Evolutionary conservation across 345 rosid genomes (phyloP).

Genomic region (Carallia pectinifolia): DNA sequence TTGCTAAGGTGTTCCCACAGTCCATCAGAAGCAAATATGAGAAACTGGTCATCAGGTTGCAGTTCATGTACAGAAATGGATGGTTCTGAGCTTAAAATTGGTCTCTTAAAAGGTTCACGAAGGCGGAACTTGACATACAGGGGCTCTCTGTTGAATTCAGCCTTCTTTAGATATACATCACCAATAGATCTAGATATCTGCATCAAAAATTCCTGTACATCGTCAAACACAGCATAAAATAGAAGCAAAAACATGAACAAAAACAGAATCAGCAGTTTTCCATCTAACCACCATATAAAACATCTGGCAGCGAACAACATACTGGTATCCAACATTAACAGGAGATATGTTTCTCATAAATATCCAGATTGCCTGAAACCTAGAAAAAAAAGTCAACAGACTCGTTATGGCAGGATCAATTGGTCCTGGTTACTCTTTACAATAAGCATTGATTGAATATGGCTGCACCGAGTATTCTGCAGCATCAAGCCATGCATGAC

Average conservation of each 20-base stretch:
- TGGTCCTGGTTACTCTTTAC: not conserved
- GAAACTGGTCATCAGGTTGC: conserved; percentile 28
- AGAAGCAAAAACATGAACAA: no score
- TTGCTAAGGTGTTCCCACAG: conserved; percentile 39
- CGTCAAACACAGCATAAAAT: not conserved
- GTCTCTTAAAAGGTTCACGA: conserved; percentile 32
- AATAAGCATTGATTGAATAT: not conserved
- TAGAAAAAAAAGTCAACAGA: no score
- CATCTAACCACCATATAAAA: no score
- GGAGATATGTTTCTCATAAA: no score
- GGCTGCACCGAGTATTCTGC: not conserved
- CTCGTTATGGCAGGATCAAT: not conserved
- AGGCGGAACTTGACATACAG: conserved; percentile 30
- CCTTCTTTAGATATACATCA: conserved; percentile 34
- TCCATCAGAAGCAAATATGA: conserved; percentile 35
- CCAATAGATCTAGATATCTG: conserved; percentile 40
- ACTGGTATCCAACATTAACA: no score
- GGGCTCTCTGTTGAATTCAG: conserved; percentile 35
- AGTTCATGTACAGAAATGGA: conserved; percentile 28
- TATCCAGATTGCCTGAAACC: no score
- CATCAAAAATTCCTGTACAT: not conserved
- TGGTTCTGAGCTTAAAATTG: conserved; percentile 35
- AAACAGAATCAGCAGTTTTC: no score
- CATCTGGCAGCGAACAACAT: no score
- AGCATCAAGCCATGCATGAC: not conserved